A percentile compares a stretch with the other conserved stretches of the same genome.
phyloP scores from a whole-genome alignment of 1,284 basidiomycete genomes.

The Austroboletus novae-zelandiae region DNA sequence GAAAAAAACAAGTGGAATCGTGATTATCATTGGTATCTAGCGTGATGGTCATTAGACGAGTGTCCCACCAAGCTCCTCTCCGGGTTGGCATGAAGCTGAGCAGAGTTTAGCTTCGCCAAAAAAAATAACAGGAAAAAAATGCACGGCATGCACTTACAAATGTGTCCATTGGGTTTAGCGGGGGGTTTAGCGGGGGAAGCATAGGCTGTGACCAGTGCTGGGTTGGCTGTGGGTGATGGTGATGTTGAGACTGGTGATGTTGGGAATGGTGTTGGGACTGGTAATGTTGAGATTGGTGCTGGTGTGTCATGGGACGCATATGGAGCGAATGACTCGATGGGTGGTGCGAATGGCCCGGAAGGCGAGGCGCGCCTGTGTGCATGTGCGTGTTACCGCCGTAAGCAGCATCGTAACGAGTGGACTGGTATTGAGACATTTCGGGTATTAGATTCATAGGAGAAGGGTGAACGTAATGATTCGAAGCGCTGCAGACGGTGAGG shows the following conservation, averaged over 20 bases:
- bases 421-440: conserved; percentile 52
- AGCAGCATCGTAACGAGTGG: conserved; percentile 47
- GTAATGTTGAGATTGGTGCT: conserved; percentile 27
- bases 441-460: conserved; percentile 51
- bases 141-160: conserved; percentile 46
- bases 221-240: conserved; percentile 35
- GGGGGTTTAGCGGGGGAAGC: conserved; percentile 22
- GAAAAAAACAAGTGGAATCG: conserved; percentile 23
- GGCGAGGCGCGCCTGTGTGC: conserved; percentile 25
- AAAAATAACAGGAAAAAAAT: not conserved
- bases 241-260: conserved; percentile 14
- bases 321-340: conserved; percentile 36
- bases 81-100: conserved; percentile 43
- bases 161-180: conserved; percentile 52
- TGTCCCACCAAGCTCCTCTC: conserved; percentile 53
- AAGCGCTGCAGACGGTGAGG: conserved; percentile 25
- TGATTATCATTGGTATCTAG: conserved; percentile 49
- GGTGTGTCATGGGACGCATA: conserved; percentile 43
- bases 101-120: conserved; percentile 11
- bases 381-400: conserved; percentile 31
- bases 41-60: conserved; percentile 44
- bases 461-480: conserved; percentile 35
- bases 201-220: conserved; percentile 43
- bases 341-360: conserved; percentile 39
- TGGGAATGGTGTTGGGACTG: not conserved